Base-by-base conservation (phyloP, 1,139 yeast species). In the Hemisphaericaspora lyxosophila region DNA sequence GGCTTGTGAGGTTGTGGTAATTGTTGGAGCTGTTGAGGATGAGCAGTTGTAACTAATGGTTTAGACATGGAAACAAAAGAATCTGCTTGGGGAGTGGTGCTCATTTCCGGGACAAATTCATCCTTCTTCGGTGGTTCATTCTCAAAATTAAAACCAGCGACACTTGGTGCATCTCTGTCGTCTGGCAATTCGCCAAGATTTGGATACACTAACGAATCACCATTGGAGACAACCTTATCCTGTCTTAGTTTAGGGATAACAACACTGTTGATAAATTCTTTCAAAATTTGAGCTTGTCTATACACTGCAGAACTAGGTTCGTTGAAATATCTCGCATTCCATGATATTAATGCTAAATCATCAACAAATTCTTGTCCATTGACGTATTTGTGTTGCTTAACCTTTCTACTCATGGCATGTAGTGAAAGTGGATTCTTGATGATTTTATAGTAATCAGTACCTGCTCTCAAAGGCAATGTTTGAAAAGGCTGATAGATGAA, bases 321-420 rank as follows among this genome's bases (percentile, higher is more conserved):
- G 57, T 90, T 90, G 60, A 83, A 90, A 34, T 82, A 76, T 45
- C 88, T 76, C 2, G 97, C 97, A 57, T 90, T 90, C 89, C 95
- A 87, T 1, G 87, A 76, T 34, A 90, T 85, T 58, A 86, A 92
- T 0, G 84, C 88, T 44, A 90, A 58, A 57, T 89, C 97, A 42
- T 70, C 74, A 30, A 90, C 64, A 57, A 88, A 89, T 41, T 79
- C 82, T 50, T 80, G 84, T 0, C 86, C 79, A 36, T 68, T 66
- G 8, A 66, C 58, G 61, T 88, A 89, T 45, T 70, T 70, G 38
- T 59, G 54, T 38, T 72, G 70, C 46, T 76, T 77, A 34, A 81
- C 55, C 48, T 57, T 62, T 20, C 71, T 54, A 11, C 70, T 67
- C 5, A 71, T 58, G 13, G 67, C 65, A 46, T 70, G 74, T 35